Percentiles rank a stretch among this genome's conserved stretches.
These are phyloP conservation scores for Geranium brycei DNA, from an alignment of 345 rosid species.

Conservation along the genomic window DNA sequence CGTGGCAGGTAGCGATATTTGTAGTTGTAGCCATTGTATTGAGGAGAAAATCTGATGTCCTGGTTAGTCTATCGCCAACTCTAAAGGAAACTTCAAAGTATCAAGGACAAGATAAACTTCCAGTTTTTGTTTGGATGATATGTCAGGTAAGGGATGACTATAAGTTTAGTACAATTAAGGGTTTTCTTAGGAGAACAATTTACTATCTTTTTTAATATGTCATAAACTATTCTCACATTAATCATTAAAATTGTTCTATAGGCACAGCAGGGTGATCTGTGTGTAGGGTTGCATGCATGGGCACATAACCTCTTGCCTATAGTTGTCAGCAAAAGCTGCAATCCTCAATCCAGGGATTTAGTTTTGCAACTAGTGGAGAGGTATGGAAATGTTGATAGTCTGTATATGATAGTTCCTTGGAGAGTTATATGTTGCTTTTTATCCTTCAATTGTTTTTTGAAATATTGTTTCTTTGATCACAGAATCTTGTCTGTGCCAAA, in stretches of 20 bases:
- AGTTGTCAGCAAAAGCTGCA: slow-evolving; percentile 34
- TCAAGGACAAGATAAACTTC: slow-evolving; percentile 62
- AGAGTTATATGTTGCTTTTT: not conserved
- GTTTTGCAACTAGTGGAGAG: slow-evolving; percentile 58
- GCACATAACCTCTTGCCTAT: slow-evolving; percentile 37
- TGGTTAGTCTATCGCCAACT: slow-evolving; percentile 30
- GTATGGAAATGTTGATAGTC: slow-evolving; percentile 16
- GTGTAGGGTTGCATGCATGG: slow-evolving; percentile 54
- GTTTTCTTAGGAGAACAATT: not conserved
- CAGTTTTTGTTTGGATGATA: slow-evolving; percentile 43
- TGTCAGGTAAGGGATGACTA: slow-evolving; percentile 32
- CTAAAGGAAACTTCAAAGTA: slow-evolving; percentile 40
- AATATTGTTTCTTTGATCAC: slow-evolving; percentile 5
- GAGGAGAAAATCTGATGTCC: slow-evolving; percentile 56
- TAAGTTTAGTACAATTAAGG: not conserved
- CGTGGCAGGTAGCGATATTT: slow-evolving; percentile 55
- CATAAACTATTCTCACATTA: not conserved
- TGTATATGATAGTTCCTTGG: not conserved
- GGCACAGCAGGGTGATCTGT: slow-evolving; percentile 54
- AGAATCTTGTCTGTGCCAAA: slow-evolving; percentile 53
- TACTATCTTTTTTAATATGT: not conserved
- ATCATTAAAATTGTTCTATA: slow-evolving; percentile 5
- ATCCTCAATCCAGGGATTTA: slow-evolving; percentile 57
- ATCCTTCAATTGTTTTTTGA: slow-evolving; percentile 5
- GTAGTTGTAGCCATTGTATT: slow-evolving; percentile 48